These are phyloP conservation scores for Austroboletus novae-zelandiae DNA, from an alignment of 1,284 basidiomycete species.

Conservation along the genomic window DNA sequence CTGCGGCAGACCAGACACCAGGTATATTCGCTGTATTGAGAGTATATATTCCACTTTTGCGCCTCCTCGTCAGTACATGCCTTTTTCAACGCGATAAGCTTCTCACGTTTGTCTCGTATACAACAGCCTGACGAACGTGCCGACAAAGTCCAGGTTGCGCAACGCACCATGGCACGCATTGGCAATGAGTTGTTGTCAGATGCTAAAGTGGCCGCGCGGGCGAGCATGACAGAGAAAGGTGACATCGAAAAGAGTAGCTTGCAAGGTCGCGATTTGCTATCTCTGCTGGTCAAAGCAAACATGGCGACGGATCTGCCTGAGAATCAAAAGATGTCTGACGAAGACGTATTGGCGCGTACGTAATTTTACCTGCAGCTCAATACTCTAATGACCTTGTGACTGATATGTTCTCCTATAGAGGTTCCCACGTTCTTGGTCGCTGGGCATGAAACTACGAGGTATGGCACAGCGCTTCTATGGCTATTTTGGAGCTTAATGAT, in stretches of 20 bases:
- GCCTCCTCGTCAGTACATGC: slow-evolving; percentile 38
- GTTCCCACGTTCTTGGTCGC: slow-evolving; percentile 46
- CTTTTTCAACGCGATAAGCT: neutral
- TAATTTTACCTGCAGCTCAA: slow-evolving; percentile 14
- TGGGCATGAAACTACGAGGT: slow-evolving; percentile 81
- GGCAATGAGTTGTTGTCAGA: slow-evolving; percentile 46
- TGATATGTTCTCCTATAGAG: slow-evolving; percentile 25
- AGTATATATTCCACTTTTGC: slow-evolving; percentile 41
- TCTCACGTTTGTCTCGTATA: neutral
- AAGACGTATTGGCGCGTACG: slow-evolving; percentile 73
- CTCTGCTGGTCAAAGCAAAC: slow-evolving; percentile 62
- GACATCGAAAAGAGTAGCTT: slow-evolving; percentile 32
- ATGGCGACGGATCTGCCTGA: slow-evolving; percentile 57
- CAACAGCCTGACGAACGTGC: slow-evolving; percentile 17
- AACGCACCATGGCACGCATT: slow-evolving; percentile 33
- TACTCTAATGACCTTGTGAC: neutral
- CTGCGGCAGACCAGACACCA: slow-evolving; percentile 28
- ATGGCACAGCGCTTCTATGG: neutral
- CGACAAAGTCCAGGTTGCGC: slow-evolving; percentile 15
- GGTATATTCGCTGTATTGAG: slow-evolving; percentile 35
- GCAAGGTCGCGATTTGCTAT: slow-evolving; percentile 48
- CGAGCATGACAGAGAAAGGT: slow-evolving; percentile 20
- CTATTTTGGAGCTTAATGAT: neutral
- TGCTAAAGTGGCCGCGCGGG: slow-evolving; percentile 40
- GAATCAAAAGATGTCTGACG: slow-evolving; percentile 62